Percentiles rank a stretch among this genome's conserved stretches.
Conservation (phyloP, 768 basidiomycete genomes). For the Omphalotus guepiniiformis region DNA sequence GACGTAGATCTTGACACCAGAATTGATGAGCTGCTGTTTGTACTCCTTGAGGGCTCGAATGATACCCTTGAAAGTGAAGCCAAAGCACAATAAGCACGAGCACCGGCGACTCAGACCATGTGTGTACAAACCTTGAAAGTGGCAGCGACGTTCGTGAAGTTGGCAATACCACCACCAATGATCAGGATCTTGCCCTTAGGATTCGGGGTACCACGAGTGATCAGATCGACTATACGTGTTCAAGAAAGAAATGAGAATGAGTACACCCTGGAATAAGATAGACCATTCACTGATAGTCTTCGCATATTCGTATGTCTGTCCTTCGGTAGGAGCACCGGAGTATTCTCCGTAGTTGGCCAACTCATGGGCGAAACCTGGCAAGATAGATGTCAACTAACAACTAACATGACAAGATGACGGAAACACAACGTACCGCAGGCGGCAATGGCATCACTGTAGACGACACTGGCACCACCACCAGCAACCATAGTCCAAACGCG, state of each 20-base stretch:
- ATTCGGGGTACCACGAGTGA: conserved; percentile 82
- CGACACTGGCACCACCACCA: conserved; percentile 82
- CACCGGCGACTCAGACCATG: neutral
- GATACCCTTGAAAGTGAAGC: conserved; percentile 58
- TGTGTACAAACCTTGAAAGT: conserved; percentile 73
- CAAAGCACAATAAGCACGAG: neutral
- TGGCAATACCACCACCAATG: conserved; percentile 99
- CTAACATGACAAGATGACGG: conserved; percentile 76
- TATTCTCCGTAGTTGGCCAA: conserved; percentile 99
- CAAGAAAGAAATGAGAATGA: neutral
- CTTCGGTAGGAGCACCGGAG: conserved; percentile 96
- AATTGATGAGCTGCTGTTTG: conserved; percentile 77
- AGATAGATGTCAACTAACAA: too few species aligned
- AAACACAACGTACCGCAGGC: conserved; percentile 65
- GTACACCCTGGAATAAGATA: conserved; percentile 15
- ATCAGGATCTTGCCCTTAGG: conserved; percentile 96
- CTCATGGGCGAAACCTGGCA: conserved; percentile 85
- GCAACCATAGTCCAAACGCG: conserved; percentile 99
- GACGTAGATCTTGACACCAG: conserved; percentile 92
- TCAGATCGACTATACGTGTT: conserved; percentile 67
- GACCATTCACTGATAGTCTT: conserved; percentile 84
- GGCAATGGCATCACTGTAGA: conserved; percentile 73
- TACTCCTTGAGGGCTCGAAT: conserved; percentile 94
- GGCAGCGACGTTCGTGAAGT: conserved; percentile 99
- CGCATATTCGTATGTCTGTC: conserved; percentile 98